These are phyloP conservation scores for Candida albicans DNA, from an alignment of 1,139 yeast species.

Conservation along the genomic window DNA sequence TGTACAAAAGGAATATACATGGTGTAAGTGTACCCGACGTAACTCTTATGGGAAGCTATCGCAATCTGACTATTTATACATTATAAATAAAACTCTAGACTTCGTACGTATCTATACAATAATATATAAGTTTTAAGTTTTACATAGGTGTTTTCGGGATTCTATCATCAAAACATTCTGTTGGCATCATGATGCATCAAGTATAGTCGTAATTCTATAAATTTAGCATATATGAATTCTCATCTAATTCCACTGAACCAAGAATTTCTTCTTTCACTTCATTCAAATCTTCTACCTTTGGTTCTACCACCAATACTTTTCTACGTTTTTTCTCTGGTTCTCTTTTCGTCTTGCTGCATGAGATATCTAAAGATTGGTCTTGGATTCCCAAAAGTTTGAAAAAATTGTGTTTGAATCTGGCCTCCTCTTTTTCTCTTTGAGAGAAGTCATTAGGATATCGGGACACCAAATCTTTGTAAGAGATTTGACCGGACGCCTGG, in stretches of 20 bases:
- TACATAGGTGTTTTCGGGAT: no score
- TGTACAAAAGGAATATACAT: no score
- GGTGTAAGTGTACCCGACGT: no score
- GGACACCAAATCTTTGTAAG: conserved; percentile 5
- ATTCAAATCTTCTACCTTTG: not conserved
- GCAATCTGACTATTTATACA: no score
- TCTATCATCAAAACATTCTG: no score
- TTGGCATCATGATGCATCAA: no score
- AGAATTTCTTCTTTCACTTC: not conserved
- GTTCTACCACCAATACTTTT: not conserved
- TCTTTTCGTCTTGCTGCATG: conserved; percentile 10
- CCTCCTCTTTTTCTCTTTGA: not conserved
- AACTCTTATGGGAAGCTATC: no score
- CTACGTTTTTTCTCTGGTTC: conserved; percentile 1
- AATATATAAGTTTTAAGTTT: no score
- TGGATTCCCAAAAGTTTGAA: conserved; percentile 10
- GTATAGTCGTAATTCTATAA: not conserved
- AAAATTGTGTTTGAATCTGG: conserved; percentile 6
- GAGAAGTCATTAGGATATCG: conserved; percentile 3
- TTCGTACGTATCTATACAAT: no score
- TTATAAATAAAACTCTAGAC: no score
- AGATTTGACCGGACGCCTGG: conserved; percentile 4
- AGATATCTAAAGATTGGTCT: conserved; percentile 5
- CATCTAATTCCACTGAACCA: not conserved
- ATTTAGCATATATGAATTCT: conserved; percentile 2